phyloP scores from a whole-genome alignment of 2,329 filamentous ascomycete genomes.

The Cladorrhinum sp. region DNA sequence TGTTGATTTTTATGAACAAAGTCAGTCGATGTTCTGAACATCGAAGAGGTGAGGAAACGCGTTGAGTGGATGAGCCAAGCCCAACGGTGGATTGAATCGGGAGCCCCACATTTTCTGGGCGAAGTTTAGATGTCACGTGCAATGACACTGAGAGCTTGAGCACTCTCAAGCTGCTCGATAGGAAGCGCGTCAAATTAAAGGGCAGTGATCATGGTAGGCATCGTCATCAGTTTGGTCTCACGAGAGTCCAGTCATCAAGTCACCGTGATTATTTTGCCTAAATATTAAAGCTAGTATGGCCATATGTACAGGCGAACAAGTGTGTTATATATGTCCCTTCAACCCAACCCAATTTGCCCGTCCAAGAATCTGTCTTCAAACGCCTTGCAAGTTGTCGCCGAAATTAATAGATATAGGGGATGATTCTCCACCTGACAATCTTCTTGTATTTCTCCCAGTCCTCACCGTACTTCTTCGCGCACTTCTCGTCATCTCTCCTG shows the following conservation, averaged over 20 bases:
- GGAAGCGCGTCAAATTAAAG: too few species aligned
- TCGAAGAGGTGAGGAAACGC: not conserved
- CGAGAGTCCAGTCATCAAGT: too few species aligned
- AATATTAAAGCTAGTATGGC: not conserved
- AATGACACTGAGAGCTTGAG: not conserved
- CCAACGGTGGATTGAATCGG: not conserved
- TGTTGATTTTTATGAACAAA: not conserved
- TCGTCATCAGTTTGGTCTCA: too few species aligned
- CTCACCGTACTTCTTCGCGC: constrained; percentile 82
- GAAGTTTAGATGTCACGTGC: not conserved
- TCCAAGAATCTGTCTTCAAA: not conserved
- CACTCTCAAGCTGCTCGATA: too few species aligned
- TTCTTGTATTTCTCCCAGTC: constrained; percentile 90
- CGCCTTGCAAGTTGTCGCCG: not conserved
- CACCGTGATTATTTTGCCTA: not conserved
- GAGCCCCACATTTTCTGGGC: not conserved
- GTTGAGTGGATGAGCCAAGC: constrained; percentile 2
- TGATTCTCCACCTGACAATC: constrained; percentile 75
- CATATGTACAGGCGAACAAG: not conserved
- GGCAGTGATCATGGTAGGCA: too few species aligned
- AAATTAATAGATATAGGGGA: constrained; percentile 76
- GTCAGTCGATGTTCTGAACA: not conserved
- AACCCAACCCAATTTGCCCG: not conserved
- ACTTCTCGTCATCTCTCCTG: constrained; percentile 85
- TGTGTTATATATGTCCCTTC: not conserved